Conservation (phyloP, 805 yeast genomes). For the Suhomyces emberorum region DNA sequence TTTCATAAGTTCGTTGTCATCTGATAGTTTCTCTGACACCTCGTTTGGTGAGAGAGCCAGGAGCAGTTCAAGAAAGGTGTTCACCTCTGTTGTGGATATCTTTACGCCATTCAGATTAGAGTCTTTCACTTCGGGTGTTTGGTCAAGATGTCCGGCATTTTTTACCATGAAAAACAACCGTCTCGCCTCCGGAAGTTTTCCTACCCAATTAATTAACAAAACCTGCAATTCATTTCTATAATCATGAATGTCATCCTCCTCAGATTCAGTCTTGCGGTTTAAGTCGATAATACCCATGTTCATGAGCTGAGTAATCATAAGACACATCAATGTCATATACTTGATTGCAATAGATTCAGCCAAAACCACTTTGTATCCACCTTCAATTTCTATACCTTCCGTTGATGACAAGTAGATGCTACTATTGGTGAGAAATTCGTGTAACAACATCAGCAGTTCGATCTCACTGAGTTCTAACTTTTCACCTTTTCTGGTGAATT, state of each 20-base stretch:
- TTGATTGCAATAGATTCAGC: constrained; percentile 36
- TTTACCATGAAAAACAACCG: constrained; percentile 46
- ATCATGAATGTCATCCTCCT: constrained; percentile 40
- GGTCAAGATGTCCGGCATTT: constrained; percentile 12
- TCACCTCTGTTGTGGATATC: constrained; percentile 6
- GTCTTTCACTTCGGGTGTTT: constrained; percentile 3
- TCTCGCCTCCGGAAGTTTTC: constrained; percentile 59
- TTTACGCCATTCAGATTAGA: neutral
- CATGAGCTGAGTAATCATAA: constrained; percentile 57
- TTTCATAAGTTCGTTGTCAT: constrained; percentile 10
- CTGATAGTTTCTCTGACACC: constrained; percentile 17
- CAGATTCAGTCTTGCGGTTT: constrained; percentile 14
- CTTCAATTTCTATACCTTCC: constrained; percentile 29
- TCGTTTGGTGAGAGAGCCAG: constrained; percentile 12
- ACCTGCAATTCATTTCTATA: constrained; percentile 59
- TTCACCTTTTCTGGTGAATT: constrained; percentile 57
- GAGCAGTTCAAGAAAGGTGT: constrained; percentile 12
- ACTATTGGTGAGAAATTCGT: constrained; percentile 62
- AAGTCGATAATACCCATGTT: constrained; percentile 43
- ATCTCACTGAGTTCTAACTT: constrained; percentile 49
- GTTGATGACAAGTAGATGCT: constrained; percentile 29
- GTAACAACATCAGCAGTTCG: constrained; percentile 64
- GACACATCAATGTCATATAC: constrained; percentile 53
- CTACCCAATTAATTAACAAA: constrained; percentile 63
- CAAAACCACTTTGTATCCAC: constrained; percentile 25